These are phyloP conservation scores for Wickerhamomyces rabaulensis DNA, from an alignment of 805 yeast species.

Conservation along the genomic window DNA sequence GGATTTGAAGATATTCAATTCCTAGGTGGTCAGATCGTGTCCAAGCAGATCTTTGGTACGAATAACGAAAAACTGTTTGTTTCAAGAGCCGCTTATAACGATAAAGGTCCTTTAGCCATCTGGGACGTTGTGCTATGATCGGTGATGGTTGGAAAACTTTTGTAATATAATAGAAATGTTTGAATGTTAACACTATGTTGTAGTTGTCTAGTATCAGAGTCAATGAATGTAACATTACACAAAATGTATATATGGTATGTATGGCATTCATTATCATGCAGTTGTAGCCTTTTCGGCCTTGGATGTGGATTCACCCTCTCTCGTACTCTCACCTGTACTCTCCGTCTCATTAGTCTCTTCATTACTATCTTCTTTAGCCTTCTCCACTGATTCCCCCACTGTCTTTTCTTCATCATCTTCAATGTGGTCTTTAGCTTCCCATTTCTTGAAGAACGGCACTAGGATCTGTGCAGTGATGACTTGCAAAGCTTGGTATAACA, in stretches of 20 bases:
- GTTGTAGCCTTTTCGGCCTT: not conserved
- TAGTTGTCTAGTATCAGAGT: not conserved
- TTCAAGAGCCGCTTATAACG: constrained; percentile 65
- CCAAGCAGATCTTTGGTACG: constrained; percentile 74
- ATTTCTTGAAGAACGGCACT: constrained; percentile 58
- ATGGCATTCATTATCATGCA: not conserved
- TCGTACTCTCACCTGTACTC: not conserved
- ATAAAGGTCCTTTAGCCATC: constrained; percentile 73
- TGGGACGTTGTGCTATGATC: constrained; percentile 56
- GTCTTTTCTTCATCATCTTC: constrained; percentile 16
- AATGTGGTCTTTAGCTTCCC: constrained; percentile 39
- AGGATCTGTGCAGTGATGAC: constrained; percentile 75
- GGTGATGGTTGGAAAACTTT: not conserved
- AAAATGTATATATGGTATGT: too few species aligned
- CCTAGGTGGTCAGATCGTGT: constrained; percentile 81
- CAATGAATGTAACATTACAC: too few species aligned
- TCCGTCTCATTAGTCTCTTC: constrained; percentile 3
- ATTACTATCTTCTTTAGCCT: constrained; percentile 1
- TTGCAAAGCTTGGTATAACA: constrained; percentile 83
- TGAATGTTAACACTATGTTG: not conserved
- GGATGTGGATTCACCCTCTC: not conserved
- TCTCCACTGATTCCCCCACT: not conserved
- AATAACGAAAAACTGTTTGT: constrained; percentile 59
- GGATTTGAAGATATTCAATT: constrained; percentile 76
- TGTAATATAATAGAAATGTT: not conserved